Evolutionary conservation across 352 stramenopile species (phyloP).

Genomic region (Phytophthora pisi): DNA sequence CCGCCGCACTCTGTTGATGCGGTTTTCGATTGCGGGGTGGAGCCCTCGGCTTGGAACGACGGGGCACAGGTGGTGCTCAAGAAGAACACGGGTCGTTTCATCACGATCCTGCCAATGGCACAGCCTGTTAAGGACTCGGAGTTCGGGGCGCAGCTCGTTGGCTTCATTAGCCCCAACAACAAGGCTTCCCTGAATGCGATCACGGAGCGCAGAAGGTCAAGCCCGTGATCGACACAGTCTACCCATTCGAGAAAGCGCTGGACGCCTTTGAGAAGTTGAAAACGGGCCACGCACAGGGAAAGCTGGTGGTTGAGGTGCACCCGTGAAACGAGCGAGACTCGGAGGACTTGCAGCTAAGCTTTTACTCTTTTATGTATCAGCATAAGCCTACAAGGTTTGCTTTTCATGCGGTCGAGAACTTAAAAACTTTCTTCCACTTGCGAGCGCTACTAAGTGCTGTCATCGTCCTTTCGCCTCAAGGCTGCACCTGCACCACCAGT

Average conservation of each 20-base stretch:
- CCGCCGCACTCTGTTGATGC: slow-evolving; percentile 34
- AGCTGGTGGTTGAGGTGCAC: neutral
- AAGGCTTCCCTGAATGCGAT: neutral
- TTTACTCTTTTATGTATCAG: too few species aligned
- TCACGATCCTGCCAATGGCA: slow-evolving; percentile 29
- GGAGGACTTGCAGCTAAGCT: too few species aligned
- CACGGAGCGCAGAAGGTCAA: slow-evolving; percentile 37
- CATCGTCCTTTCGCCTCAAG: too few species aligned
- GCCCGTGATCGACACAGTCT: slow-evolving; percentile 42
- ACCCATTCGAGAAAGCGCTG: slow-evolving; percentile 54
- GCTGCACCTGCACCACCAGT: neutral
- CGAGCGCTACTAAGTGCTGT: too few species aligned
- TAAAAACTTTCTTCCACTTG: too few species aligned
- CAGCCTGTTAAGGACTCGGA: slow-evolving; percentile 39
- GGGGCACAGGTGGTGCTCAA: slow-evolving; percentile 30
- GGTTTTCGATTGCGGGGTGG: slow-evolving; percentile 38
- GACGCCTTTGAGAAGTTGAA: slow-evolving; percentile 56
- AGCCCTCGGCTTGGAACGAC: slow-evolving; percentile 27
- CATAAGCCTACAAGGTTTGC: too few species aligned
- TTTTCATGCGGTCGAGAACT: too few species aligned
- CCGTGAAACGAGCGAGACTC: too few species aligned
- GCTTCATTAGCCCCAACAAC: too few species aligned
- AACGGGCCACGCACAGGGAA: neutral
- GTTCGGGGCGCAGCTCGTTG: slow-evolving; percentile 35
- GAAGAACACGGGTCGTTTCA: slow-evolving; percentile 29